Base-by-base conservation (phyloP, 2,329 filamentous ascomycete species). In the Colletotrichum eleusines region DNA sequence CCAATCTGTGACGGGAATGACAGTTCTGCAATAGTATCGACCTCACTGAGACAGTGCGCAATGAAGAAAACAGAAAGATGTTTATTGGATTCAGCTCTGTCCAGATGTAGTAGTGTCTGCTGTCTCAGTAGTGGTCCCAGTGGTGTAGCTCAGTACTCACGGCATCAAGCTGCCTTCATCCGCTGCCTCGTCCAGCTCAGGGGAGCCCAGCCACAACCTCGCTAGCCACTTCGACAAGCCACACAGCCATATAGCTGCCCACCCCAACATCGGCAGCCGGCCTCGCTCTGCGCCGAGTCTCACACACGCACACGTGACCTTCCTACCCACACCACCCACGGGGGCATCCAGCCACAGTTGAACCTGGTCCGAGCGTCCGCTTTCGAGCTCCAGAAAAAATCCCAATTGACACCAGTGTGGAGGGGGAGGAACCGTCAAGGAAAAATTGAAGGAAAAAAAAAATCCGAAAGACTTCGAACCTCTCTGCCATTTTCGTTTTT, bases 361-460 rank as follows among this genome's bases (percentile, higher is more conserved):
- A 31, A 23, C 11, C 23, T 72, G 71, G 71, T 55, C 71, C 65
- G 64, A 69, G 67, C 71, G 26, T 59, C 67, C 50, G 63, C 70
- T 60, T 73, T 58, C 51, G 62, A 74, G 72, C 71, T 73, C 72
- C 72, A 73, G 67, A 68, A 73, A 73, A 74, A 74, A 60, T 70
- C 66, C 69, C 69, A 73, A 72, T 72, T 68, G 66, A 72, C 53
- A 72, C 70, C 72, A 71, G 72, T 73, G 72, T 70, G 72, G 72
- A 63, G 66, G 16, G 40, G 38, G 14, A 6, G 11, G 11, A 14
- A 12, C 14, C 1, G 5, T n/a, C 42, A 8, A 50, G 58, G 69
- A 70, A 73, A 72, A 73, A 73, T 73, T 71, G 63, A 73, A 71
- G 69, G 71, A 16, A 73, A 44, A 46, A 72, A 68, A 71, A 71